Conservation (phyloP, 306 rosid genomes). For the Prinsepia uniflora region DNA sequence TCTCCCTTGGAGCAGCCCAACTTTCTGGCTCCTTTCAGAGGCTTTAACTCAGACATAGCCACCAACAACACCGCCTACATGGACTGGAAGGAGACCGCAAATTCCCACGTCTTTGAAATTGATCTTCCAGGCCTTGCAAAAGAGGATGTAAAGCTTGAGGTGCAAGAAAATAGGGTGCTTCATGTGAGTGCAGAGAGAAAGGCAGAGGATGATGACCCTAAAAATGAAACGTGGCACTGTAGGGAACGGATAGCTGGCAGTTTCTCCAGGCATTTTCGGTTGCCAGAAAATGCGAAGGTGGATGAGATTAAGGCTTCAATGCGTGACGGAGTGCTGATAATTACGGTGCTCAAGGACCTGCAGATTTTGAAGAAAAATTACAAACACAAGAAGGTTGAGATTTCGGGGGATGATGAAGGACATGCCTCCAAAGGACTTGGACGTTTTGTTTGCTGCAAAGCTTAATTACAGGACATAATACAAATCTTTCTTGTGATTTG, state of each 20-base stretch:
- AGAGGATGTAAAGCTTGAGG: slow-evolving; percentile 53
- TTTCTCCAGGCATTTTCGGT: slow-evolving; percentile 39
- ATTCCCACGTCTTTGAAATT: slow-evolving; percentile 44
- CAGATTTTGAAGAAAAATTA: slow-evolving; percentile 27
- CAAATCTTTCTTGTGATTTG: neutral
- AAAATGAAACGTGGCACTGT: slow-evolving; percentile 51
- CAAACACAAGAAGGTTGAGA: slow-evolving; percentile 25
- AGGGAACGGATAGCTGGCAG: slow-evolving; percentile 42
- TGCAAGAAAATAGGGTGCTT: slow-evolving; percentile 38
- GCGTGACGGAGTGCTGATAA: slow-evolving; percentile 44
- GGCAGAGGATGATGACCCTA: slow-evolving; percentile 11
- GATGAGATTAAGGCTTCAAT: slow-evolving; percentile 52
- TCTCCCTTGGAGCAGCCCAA: slow-evolving; percentile 29
- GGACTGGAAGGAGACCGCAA: slow-evolving; percentile 56
- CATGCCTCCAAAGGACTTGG: slow-evolving; percentile 42
- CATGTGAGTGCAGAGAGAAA: slow-evolving; percentile 44
- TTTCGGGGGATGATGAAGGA: slow-evolving; percentile 30
- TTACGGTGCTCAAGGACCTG: slow-evolving; percentile 43
- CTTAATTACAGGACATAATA: slow-evolving; percentile 20
- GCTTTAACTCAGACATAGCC: slow-evolving; percentile 11
- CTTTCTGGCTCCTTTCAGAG: slow-evolving; percentile 21
- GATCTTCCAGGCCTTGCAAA: slow-evolving; percentile 54
- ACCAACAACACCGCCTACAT: slow-evolving; percentile 21
- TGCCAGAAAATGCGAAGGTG: slow-evolving; percentile 53
- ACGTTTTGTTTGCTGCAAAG: slow-evolving; percentile 55